Conservation (phyloP, 2,329 filamentous ascomycete genomes). For the Cladosporium oxysporum region DNA sequence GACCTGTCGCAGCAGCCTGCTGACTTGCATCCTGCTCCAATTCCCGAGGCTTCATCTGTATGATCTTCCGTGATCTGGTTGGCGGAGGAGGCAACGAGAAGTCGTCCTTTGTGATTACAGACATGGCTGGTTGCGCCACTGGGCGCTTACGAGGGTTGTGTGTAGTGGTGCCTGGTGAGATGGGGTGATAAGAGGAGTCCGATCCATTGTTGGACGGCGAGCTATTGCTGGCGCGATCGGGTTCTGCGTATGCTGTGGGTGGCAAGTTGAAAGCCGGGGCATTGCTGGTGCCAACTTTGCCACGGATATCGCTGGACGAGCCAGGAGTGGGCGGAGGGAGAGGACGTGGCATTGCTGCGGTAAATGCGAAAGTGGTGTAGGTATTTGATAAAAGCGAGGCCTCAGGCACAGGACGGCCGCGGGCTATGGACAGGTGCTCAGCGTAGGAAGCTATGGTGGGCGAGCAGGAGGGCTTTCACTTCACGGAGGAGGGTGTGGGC, state of each 20-base stretch:
- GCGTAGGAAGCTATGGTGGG: slow-evolving; percentile 34
- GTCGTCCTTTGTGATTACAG: slow-evolving; percentile 54
- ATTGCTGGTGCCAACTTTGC: slow-evolving; percentile 56
- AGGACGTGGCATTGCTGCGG: slow-evolving; percentile 63
- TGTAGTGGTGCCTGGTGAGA: slow-evolving; percentile 45
- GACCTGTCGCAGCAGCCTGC: slow-evolving; percentile 17
- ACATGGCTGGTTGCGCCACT: slow-evolving; percentile 15
- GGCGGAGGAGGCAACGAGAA: slow-evolving; percentile 90
- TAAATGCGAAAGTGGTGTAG: neutral
- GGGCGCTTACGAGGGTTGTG: slow-evolving; percentile 22
- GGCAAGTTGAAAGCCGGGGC: slow-evolving; percentile 75
- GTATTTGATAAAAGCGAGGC: slow-evolving; percentile 31
- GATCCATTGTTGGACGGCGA: slow-evolving; percentile 51
- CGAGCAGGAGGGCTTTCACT: slow-evolving; percentile 20
- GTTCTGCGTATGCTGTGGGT: slow-evolving; percentile 65
- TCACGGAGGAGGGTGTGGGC: neutral
- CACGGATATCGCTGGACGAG: slow-evolving; percentile 77
- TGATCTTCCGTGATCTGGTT: slow-evolving; percentile 90
- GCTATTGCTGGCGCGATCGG: slow-evolving; percentile 48
- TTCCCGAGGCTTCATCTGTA: slow-evolving; percentile 84
- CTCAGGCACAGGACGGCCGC: slow-evolving; percentile 23
- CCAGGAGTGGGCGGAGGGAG: slow-evolving; percentile 73
- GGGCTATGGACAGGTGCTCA: slow-evolving; percentile 31
- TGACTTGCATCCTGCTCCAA: slow-evolving; percentile 33
- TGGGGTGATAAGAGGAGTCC: slow-evolving; percentile 53